Evolutionary conservation across 306 rosid species (phyloP).

Genomic region (Carpinus viminea): DNA sequence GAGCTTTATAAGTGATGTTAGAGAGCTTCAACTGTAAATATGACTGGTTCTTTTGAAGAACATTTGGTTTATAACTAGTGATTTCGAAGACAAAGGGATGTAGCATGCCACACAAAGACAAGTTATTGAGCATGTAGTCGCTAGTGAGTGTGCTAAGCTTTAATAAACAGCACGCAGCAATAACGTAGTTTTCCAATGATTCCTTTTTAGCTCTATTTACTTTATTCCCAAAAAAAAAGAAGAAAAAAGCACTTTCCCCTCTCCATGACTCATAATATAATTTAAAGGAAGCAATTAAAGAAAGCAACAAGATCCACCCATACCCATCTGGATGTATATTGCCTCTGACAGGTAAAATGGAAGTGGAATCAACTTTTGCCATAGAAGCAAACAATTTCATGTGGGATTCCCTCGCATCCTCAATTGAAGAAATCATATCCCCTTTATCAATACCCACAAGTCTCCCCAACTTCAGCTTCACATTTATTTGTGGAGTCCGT

Average conservation of each 20-base stretch:
- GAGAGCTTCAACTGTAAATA: too few relatives aligned
- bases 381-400: conserved; percentile 36
- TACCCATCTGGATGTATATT: conserved; percentile 81
- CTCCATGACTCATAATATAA: not conserved
- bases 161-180: not conserved
- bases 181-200: not conserved
- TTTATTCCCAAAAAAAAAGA: not conserved
- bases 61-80: not conserved
- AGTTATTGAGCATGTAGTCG: not conserved
- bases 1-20: too few relatives aligned
- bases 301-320: conserved; percentile 22
- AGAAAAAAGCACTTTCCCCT: not conserved
- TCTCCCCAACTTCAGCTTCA: conserved; percentile 55
- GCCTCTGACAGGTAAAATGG: conserved; percentile 71
- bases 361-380: conserved; percentile 40
- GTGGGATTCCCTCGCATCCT: conserved; percentile 8
- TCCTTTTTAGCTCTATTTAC: not conserved
- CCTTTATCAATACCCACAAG: conserved; percentile 37
- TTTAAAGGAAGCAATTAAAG: not conserved
- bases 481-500: conserved; percentile 32
- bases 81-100: not conserved
- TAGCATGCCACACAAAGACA: not conserved
- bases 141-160: not conserved
- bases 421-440: conserved; percentile 24
- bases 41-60: not conserved